Base-by-base conservation (phyloP, 768 basidiomycete species). In the Serendipita indica region DNA sequence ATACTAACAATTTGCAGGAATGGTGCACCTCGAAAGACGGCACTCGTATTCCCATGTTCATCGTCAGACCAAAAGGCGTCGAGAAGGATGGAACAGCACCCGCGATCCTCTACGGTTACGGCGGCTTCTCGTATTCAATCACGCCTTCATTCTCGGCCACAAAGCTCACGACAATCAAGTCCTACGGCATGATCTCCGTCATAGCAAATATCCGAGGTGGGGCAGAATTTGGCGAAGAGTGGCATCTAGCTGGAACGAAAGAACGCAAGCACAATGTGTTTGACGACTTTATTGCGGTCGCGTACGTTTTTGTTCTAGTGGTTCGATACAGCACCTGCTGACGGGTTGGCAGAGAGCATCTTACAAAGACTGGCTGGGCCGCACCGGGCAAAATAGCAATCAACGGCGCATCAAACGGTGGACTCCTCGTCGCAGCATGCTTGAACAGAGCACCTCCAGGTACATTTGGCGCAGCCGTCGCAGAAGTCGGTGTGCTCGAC, bases 11-110 rank as follows among this genome's bases (percentile, higher is more conserved):
- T n/a, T n/a, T n/a, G n/a, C 52, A 81, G 77, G 83, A 88, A 18
- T 91, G 88, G 83, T 90, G 82, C 65, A 67, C 73, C 18, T 82
- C 81, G 69, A 85, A 83, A 68, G 89, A 90, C 65, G 86, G 86
- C 1, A 89, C 86, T 3, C 77, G 75, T 57, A 73, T 91, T 33
- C 89, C 89, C 1, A 89, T 91, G 88, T 90, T 89, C 65, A 76
- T 91, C 62, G 84, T 89, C 20, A 77, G 81, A 46, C 86, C 85
- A 66, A 83, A 83, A 67, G 76, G 74, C 34, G 86, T 83, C 2
- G 71, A 75, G 61, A 73, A 79, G 39, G 84, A 89, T 61, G 87
- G 87, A 14, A 83, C 81, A 0, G 86, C 86, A 0, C 79, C 88
- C 14, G 83, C 79, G 0, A 72, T 89, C 30, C 85, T 88, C 67